phyloP scores from a whole-genome alignment of 73 alveolate species.

The Uronychia binucleata region DNA sequence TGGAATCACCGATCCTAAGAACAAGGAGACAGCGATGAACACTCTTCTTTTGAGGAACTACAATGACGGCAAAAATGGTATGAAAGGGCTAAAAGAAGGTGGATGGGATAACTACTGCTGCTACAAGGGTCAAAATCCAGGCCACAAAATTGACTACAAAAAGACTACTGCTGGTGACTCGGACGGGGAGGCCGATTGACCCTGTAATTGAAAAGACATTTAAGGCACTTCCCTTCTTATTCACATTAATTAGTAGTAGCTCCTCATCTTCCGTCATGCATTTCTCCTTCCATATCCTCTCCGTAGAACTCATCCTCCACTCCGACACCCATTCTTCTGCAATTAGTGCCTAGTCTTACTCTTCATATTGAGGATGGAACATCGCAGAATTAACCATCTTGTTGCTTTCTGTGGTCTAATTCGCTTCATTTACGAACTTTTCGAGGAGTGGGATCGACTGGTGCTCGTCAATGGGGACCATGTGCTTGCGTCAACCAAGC shows the following conservation, averaged over 20 bases:
- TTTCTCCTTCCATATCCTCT: too few relatives aligned
- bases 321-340: not conserved
- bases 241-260: too few relatives aligned
- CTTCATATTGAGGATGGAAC: conserved; percentile 1
- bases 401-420: not conserved
- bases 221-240: not conserved
- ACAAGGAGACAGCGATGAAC: conserved; percentile 79
- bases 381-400: not conserved
- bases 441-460: conserved; percentile 69
- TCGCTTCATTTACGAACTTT: conserved; percentile 56
- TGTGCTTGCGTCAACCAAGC: conserved; percentile 35
- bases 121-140: conserved; percentile 50
- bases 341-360: not conserved
- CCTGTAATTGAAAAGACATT: not conserved
- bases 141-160: conserved; percentile 7
- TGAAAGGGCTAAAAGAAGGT: not conserved
- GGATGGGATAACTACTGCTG: conserved; percentile 88
- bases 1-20: conserved; percentile 53
- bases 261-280: not conserved
- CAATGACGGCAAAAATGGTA: conserved; percentile 90
- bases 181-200: not conserved
- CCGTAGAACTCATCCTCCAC: too few relatives aligned
- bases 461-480: conserved; percentile 72
- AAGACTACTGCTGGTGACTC: not conserved
- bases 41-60: conserved; percentile 90